Base-by-base conservation (phyloP, 2,329 filamentous ascomycete genomes). In the Clarireedia sp. region DNA sequence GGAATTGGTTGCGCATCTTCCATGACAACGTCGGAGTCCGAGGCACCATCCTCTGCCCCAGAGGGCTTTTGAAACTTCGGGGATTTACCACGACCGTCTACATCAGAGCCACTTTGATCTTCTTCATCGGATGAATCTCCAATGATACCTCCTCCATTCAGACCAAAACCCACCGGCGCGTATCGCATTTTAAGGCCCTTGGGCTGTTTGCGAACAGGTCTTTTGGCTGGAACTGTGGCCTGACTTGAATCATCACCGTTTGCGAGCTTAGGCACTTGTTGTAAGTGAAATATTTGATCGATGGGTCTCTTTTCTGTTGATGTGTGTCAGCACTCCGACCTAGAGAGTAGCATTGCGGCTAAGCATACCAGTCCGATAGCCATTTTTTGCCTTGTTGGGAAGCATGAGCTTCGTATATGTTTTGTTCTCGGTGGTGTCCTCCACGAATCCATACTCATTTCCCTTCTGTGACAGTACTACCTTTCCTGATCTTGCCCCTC, bases 131-230 rank as follows among this genome's bases (percentile, higher is more conserved):
- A 56, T 33, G 48, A 54, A 23, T 58, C 60, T 23, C 64, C 78
- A 62, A 74, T 70, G 17, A 57, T 71, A 24, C 71, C 76, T 29
- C 68, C 68, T 29, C 71, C 70, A 24, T 74, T 74, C 10, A 64
- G 57, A 4, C 75, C 75, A 60, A 77, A 77, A 14, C 87, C 87
- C 45, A 86, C 79, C 1, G 87, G 86, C 53, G 78, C 78, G 69
- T 80, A 90, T 36, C 86, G 80, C 69, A 83, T 79, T 64, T 78
- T 82, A 53, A 91, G 72, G 6, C 82, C 85, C 63, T 79, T 76
- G 1, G 87, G 86, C 67, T 90, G 87, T 46, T 79, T 74, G 57
- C 84, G 79, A 48, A 81, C 74, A 1, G 76, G 68, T 57, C 74
- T 80, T 55, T 77, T 73, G 4, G 78, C 71, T 2, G 76, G 72